phyloP scores from a whole-genome alignment of 1,284 basidiomycete species.

The Moniliophthora roreri region DNA sequence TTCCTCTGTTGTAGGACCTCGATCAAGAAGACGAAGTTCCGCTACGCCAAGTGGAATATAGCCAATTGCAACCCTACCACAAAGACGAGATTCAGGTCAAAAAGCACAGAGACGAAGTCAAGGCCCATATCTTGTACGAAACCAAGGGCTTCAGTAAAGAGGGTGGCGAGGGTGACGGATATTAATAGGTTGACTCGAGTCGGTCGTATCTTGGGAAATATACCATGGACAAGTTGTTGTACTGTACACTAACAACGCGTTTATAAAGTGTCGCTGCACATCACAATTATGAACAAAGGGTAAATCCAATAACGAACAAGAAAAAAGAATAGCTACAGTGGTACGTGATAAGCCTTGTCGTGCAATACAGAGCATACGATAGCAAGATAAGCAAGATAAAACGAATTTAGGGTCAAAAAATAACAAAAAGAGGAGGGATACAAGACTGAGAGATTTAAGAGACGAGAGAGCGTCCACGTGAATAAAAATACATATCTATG shows the following conservation, averaged over 20 bases:
- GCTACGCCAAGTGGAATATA: conserved; percentile 73
- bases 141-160: conserved; percentile 85
- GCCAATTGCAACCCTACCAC: conserved; percentile 69
- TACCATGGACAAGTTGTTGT: background rate
- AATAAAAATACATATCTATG: conserved; percentile 26
- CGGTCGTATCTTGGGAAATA: background rate
- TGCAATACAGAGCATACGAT: conserved; percentile 7
- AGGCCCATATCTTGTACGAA: conserved; percentile 76
- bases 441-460: conserved; percentile 13
- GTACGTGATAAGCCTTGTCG: background rate
- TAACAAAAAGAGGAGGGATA: background rate
- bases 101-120: conserved; percentile 69
- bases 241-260: conserved; percentile 5
- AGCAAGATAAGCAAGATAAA: background rate
- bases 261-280: background rate
- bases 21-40: conserved; percentile 90
- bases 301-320: background rate
- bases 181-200: conserved; percentile 36
- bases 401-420: background rate
- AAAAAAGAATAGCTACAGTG: conserved; percentile 22
- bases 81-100: conserved; percentile 68
- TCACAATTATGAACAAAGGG: background rate
- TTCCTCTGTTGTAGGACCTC: conserved; percentile 65
- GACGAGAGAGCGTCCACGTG: conserved; percentile 16
- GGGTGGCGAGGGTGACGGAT: conserved; percentile 89